phyloP scores from a whole-genome alignment of 2,329 filamentous ascomycete genomes.

The Cytospora schulzeri region DNA sequence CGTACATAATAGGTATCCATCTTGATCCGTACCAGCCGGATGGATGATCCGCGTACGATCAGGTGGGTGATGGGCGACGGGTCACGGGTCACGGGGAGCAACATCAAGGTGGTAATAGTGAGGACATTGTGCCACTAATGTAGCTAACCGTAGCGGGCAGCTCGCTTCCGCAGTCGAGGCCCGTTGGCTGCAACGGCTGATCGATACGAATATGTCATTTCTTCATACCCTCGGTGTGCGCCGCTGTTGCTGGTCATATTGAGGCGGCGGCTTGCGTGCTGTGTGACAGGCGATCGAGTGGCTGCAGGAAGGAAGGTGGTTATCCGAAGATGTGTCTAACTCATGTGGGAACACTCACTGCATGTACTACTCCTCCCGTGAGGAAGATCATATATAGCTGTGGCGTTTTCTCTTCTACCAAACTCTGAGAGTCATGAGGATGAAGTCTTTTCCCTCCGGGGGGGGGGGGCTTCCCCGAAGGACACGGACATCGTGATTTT shows the following conservation, averaged over 20 bases:
- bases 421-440: too few relatives aligned
- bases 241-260: neutral
- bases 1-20: neutral
- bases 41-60: neutral
- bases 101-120: neutral
- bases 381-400: too few relatives aligned
- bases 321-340: too few relatives aligned
- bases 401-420: too few relatives aligned
- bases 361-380: too few relatives aligned
- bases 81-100: neutral
- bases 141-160: slow-evolving; percentile 8
- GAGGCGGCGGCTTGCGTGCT: neutral
- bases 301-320: neutral
- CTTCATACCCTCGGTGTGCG: neutral
- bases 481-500: too few relatives aligned
- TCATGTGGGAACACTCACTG: too few relatives aligned
- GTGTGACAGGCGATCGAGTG: neutral
- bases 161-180: slow-evolving; percentile 1
- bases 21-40: neutral
- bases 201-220: neutral
- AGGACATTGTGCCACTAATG: slow-evolving; percentile 2
- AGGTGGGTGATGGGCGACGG: neutral
- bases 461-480: too few relatives aligned
- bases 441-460: too few relatives aligned
- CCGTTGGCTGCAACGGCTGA: too few relatives aligned